Evolutionary conservation across 139 green algal species (phyloP).

Genomic region (Tetradesmus obliquus): DNA sequence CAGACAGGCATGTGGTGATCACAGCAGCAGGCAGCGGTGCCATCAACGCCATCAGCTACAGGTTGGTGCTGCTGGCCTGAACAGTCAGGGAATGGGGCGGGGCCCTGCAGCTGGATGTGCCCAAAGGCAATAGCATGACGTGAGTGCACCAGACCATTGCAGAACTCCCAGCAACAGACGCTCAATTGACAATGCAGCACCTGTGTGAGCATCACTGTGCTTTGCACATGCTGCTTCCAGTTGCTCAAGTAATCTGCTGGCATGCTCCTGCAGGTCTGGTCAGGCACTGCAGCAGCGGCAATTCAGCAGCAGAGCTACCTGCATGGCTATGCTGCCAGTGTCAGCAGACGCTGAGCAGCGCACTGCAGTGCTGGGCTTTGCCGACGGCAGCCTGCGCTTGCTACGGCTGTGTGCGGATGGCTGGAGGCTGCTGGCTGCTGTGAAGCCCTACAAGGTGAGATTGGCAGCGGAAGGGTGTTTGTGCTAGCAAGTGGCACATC

Average conservation of each 20-base stretch:
- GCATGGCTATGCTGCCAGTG: not conserved
- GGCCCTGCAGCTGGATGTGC: too few species aligned
- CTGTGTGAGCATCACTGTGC: too few species aligned
- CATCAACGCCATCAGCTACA: slow-evolving; percentile 72
- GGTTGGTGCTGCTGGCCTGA: slow-evolving; percentile 9
- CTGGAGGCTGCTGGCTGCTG: slow-evolving; percentile 59
- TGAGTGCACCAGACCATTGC: too few species aligned
- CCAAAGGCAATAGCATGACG: too few species aligned
- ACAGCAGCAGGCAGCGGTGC: slow-evolving; percentile 66
- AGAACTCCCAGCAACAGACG: too few species aligned
- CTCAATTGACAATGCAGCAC: too few species aligned
- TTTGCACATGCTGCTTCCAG: too few species aligned
- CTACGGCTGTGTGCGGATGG: slow-evolving; percentile 56
- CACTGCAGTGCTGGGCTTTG: slow-evolving; percentile 53
- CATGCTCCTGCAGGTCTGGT: not conserved
- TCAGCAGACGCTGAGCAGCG: not conserved
- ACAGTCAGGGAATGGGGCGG: not conserved
- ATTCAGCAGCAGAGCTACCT: not conserved
- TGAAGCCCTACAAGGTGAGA: slow-evolving; percentile 73
- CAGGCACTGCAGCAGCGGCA: slow-evolving; percentile 22
- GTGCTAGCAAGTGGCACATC: too few species aligned
- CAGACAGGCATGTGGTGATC: slow-evolving; percentile 58
- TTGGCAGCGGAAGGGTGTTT: not conserved
- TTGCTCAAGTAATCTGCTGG: too few species aligned
- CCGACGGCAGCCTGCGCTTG: slow-evolving; percentile 69